Evolutionary conservation across 768 basidiomycete genomes (phyloP).

Genomic region (Russula earlei): DNA sequence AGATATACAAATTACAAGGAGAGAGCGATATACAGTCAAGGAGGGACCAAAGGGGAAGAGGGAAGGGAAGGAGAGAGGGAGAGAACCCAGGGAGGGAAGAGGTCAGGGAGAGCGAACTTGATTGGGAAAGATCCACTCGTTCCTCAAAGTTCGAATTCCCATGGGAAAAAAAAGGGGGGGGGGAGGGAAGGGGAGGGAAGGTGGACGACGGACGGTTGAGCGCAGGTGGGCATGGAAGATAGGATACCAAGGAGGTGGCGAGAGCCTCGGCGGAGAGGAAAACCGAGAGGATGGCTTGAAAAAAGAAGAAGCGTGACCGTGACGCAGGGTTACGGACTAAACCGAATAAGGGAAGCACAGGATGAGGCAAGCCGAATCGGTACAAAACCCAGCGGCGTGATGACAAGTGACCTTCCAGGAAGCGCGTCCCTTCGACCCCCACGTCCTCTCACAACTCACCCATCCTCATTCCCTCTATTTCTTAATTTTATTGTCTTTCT

Average conservation of each 20-base stretch:
- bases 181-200: constrained; percentile 10
- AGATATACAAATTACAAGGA: neutral
- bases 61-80: neutral
- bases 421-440: constrained; percentile 20
- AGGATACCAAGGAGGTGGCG: constrained; percentile 4
- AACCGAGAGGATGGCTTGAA: constrained; percentile 7
- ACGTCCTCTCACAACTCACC: constrained; percentile 12
- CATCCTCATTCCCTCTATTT: constrained; percentile 13
- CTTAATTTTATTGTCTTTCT: constrained; percentile 19
- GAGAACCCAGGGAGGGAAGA: neutral
- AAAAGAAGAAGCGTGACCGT: constrained; percentile 14
- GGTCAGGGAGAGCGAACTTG: constrained; percentile 6
- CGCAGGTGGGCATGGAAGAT: constrained; percentile 1
- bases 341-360: constrained; percentile 16
- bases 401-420: constrained; percentile 20
- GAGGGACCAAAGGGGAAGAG: neutral
- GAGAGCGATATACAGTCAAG: neutral
- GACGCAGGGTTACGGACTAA: constrained; percentile 15
- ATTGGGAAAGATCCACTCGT: constrained; percentile 12
- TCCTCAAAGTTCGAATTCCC: constrained; percentile 19
- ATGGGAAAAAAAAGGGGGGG: constrained; percentile 20
- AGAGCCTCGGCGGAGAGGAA: constrained; percentile 9
- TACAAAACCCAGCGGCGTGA: constrained; percentile 21
- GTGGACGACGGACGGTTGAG: constrained; percentile 17
- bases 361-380: constrained; percentile 19